These are phyloP conservation scores for Elsinoe perseae DNA, from an alignment of 2,329 filamentous ascomycete genomes.

Conservation along the genomic window DNA sequence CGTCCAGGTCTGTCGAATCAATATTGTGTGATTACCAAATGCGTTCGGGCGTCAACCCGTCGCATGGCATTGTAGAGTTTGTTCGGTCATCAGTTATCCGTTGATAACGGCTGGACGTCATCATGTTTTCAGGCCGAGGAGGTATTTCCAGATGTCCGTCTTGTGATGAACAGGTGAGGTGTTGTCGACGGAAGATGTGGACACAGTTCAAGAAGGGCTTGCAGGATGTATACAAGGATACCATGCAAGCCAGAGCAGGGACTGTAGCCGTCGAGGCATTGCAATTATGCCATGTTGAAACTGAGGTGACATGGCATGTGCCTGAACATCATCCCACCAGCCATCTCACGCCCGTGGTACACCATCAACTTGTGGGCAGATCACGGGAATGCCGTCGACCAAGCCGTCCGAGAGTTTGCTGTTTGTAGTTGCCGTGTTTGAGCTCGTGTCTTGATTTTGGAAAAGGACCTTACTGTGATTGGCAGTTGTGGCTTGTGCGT, in stretches of 20 bases:
- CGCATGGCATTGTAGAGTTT: constrained; percentile 3
- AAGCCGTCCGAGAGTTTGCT: constrained; percentile 1
- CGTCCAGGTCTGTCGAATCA: neutral
- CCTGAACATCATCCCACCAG: constrained; percentile 3
- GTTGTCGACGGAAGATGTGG: neutral
- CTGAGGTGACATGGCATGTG: neutral
- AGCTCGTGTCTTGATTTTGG: constrained; percentile 11
- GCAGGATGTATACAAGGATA: neutral
- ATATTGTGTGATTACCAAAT: neutral
- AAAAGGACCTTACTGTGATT: constrained; percentile 6
- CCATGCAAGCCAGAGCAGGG: neutral
- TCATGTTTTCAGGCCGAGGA: neutral
- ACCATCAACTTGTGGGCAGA: neutral
- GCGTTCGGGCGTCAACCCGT: constrained; percentile 5
- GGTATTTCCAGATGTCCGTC: neutral
- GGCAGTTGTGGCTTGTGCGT: constrained; percentile 16
- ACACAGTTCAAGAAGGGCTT: neutral
- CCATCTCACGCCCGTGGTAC: neutral
- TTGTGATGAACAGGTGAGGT: neutral
- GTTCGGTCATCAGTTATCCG: constrained; percentile 4
- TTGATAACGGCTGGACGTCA: constrained; percentile 5
- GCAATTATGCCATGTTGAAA: neutral
- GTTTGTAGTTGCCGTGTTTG: constrained; percentile 6
- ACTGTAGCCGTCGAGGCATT: neutral
- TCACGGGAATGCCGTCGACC: neutral